Conservation (phyloP, 148 eudicot genomes). For the Camellia sinensis region DNA sequence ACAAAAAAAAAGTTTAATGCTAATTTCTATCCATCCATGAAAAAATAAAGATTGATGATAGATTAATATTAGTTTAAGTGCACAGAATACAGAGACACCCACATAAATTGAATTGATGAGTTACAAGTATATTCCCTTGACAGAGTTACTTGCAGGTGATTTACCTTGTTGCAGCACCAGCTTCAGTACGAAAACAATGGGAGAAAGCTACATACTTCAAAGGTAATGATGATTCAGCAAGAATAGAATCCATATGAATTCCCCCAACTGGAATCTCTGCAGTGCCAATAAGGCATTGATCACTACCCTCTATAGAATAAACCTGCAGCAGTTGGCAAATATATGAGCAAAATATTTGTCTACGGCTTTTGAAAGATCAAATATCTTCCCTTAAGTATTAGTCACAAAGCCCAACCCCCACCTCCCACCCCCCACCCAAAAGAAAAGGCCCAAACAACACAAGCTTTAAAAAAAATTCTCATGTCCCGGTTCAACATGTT, state of each 20-base stretch:
- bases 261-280: slow-evolving; percentile 17
- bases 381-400: neutral
- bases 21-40: neutral
- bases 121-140: neutral
- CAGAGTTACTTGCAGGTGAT: neutral
- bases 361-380: neutral
- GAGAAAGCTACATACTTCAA: slow-evolving; percentile 45
- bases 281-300: slow-evolving; percentile 15
- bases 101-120: slow-evolving; percentile 1
- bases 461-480: neutral
- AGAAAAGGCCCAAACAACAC: neutral
- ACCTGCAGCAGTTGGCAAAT: slow-evolving; percentile 6
- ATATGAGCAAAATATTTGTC: neutral
- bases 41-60: neutral
- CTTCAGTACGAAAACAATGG: slow-evolving; percentile 97
- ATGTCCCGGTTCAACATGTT: too few species aligned
- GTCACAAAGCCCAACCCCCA: neutral
- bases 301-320: slow-evolving; percentile 12
- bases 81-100: neutral
- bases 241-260: slow-evolving; percentile 23
- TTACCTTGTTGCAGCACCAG: slow-evolving; percentile 96
- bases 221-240: slow-evolving; percentile 9
- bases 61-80: neutral
- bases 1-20: neutral
- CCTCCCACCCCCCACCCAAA: neutral